Percentiles rank a stretch among this genome's conserved stretches.
Evolutionary conservation across 176 grass and related monocot species (phyloP).

Genomic region (Neostapfia colusana): DNA sequence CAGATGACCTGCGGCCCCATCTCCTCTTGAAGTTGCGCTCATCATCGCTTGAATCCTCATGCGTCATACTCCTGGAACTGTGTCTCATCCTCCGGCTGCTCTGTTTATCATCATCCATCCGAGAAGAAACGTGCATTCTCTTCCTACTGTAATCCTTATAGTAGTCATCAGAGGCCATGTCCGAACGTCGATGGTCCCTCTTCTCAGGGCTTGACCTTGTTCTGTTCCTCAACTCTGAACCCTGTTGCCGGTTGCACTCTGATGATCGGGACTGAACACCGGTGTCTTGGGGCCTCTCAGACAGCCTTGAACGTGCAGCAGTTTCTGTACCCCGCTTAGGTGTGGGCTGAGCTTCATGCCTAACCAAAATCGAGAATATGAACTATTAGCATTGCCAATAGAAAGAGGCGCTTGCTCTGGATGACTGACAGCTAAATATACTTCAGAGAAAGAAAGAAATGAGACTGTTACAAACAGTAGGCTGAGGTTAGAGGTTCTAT

Average conservation of each 20-base stretch:
- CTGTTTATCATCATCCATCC: background rate
- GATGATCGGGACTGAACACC: conserved; percentile 9
- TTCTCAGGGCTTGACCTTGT: conserved; percentile 22
- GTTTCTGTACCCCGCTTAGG: background rate
- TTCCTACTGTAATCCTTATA: conserved; percentile 36
- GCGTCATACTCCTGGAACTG: conserved; percentile 29
- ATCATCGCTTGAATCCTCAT: conserved; percentile 46
- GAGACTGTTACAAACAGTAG: background rate
- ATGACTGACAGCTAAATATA: background rate
- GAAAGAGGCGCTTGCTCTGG: background rate
- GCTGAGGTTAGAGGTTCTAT: background rate
- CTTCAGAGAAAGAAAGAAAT: background rate
- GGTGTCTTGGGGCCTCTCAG: conserved; percentile 6
- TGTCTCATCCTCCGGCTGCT: conserved; percentile 22
- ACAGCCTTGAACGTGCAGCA: conserved; percentile 9
- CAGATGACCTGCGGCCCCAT: conserved; percentile 35
- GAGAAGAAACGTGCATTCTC: conserved; percentile 23
- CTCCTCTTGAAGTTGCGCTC: conserved; percentile 56
- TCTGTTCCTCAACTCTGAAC: conserved; percentile 24
- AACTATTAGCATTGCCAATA: background rate
- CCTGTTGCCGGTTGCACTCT: background rate
- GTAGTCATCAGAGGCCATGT: conserved; percentile 4
- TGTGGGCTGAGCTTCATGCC: conserved; percentile 23
- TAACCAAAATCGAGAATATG: conserved; percentile 6
- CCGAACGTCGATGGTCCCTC: conserved; percentile 6